Evolutionary conservation across 768 basidiomycete species (phyloP).

Genomic region (Daedalea quercina): DNA sequence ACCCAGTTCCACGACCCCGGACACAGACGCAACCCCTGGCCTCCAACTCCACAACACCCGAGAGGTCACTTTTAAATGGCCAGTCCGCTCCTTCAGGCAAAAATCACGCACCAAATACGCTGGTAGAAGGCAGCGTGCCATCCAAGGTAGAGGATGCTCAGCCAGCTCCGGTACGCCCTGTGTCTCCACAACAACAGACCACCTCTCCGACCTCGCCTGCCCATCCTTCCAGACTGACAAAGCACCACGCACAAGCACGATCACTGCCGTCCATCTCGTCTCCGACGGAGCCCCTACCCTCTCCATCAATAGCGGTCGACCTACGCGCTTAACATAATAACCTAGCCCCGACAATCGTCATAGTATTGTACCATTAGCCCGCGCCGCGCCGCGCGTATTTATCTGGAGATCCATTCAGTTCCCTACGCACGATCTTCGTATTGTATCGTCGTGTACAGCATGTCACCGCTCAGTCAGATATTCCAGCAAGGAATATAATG

Average conservation of each 20-base stretch:
- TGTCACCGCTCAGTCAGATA: not conserved
- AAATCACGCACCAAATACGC: not conserved
- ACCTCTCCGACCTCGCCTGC: conserved; percentile 3
- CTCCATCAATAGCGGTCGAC: conserved; percentile 15
- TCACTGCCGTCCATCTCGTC: conserved; percentile 4
- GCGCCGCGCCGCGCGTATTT: not conserved
- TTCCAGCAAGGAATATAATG: not conserved
- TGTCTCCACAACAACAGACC: not conserved
- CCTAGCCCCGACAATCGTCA: not conserved
- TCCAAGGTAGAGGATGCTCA: not conserved
- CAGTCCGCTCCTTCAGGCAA: not conserved
- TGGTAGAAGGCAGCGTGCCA: not conserved
- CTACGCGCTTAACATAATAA: conserved; percentile 18
- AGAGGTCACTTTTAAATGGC: not conserved
- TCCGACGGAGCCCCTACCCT: conserved; percentile 5
- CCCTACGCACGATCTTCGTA: not conserved
- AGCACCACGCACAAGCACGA: not conserved
- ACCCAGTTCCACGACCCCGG: not conserved
- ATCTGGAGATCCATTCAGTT: not conserved
- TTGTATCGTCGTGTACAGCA: not conserved
- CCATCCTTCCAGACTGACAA: conserved; percentile 10
- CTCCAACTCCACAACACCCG: not conserved
- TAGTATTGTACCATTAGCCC: not conserved
- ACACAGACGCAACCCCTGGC: not conserved
- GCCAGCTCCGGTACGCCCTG: conserved; percentile 1